phyloP scores from a whole-genome alignment of 352 stramenopile genomes.

The Globisporangium abappressorium region DNA sequence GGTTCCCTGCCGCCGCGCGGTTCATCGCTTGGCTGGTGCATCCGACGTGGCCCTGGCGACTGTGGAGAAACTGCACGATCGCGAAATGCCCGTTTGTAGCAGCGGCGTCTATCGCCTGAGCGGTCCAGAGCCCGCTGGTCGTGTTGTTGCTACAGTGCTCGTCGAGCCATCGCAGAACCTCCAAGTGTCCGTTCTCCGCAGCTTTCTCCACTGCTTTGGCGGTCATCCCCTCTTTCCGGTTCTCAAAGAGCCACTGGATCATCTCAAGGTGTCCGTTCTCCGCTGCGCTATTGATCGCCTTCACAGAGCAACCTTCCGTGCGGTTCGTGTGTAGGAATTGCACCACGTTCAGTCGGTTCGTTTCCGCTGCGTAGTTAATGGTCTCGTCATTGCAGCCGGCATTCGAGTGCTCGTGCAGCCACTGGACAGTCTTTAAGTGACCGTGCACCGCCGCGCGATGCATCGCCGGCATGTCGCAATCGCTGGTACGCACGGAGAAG shows the following conservation, averaged over 20 bases:
- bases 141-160: conserved; percentile 16
- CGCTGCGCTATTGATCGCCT: conserved; percentile 38
- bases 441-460: conserved; percentile 27
- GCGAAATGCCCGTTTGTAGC: conserved; percentile 18
- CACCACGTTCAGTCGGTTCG: conserved; percentile 31
- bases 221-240: conserved; percentile 27
- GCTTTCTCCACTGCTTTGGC: conserved; percentile 35
- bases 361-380: conserved; percentile 26
- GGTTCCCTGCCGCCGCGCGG: conserved; percentile 31
- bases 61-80: conserved; percentile 10
- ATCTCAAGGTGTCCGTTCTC: conserved; percentile 38
- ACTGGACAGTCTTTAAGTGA: conserved; percentile 29
- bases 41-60: background rate
- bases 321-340: conserved; percentile 35
- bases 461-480: conserved; percentile 31
- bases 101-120: conserved; percentile 21
- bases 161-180: conserved; percentile 22
- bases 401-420: conserved; percentile 25
- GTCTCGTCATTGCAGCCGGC: conserved; percentile 29
- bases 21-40: conserved; percentile 19
- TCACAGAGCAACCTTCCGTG: conserved; percentile 26
- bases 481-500: conserved; percentile 16
- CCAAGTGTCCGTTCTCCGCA: conserved; percentile 37
- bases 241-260: conserved; percentile 31
- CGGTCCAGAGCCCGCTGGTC: conserved; percentile 14